Conservation (phyloP, 768 basidiomycete genomes). For the Lanmaoa pseudosensibilis region DNA sequence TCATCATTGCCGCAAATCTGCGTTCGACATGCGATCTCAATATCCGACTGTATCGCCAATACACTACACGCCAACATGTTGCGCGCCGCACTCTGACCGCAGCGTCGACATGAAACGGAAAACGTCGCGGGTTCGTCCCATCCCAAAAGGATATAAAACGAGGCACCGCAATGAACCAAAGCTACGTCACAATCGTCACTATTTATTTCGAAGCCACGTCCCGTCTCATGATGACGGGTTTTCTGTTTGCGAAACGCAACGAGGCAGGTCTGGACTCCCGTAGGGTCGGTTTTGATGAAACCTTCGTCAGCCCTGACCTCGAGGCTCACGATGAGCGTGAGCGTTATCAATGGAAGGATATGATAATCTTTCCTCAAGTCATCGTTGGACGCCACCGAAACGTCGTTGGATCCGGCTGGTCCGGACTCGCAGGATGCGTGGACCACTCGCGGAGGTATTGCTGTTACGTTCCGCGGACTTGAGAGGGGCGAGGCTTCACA, state of each 20-base stretch:
- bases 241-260: too few species aligned
- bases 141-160: neutral
- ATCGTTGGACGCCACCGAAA: neutral
- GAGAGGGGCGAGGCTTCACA: too few species aligned
- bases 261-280: too few species aligned
- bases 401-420: neutral
- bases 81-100: neutral
- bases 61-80: too few species aligned
- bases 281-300: neutral
- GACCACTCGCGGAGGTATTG: neutral
- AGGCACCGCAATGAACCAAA: neutral
- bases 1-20: neutral
- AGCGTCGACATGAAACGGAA: conserved; percentile 1
- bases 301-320: neutral
- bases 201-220: too few species aligned
- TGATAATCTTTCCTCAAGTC: neutral
- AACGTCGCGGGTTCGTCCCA: neutral
- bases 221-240: too few species aligned
- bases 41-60: neutral
- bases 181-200: neutral
- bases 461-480: neutral
- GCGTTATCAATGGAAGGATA: neutral
- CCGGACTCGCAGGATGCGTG: neutral
- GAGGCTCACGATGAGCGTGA: neutral
- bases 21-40: neutral